These are phyloP conservation scores for Fraxinus americana DNA, from an alignment of 257 asterid species.

Conservation along the genomic window DNA sequence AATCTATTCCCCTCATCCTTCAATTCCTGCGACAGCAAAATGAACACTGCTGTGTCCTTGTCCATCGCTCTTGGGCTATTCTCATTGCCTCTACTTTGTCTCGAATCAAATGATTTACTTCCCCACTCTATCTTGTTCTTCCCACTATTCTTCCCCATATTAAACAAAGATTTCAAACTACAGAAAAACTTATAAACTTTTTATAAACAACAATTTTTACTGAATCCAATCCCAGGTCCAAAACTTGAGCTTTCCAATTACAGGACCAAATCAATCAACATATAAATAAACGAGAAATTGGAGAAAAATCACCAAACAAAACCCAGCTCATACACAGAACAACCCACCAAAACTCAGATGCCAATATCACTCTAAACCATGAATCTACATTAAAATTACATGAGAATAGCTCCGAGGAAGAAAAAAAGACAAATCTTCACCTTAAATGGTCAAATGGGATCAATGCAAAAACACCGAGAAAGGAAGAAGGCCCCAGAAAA, in stretches of 20 bases:
- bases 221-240: conserved; percentile 15
- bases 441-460: background rate
- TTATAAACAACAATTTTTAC: conserved; percentile 19
- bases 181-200: conserved; percentile 16
- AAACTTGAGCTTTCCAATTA: conserved; percentile 21
- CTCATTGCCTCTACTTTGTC: conserved; percentile 32
- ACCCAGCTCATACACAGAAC: too few relatives aligned
- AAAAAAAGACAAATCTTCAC: too few relatives aligned
- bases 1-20: conserved; percentile 72
- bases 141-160: conserved; percentile 64
- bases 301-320: conserved; percentile 10
- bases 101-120: conserved; percentile 47
- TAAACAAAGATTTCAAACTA: conserved; percentile 32
- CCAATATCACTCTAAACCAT: conserved; percentile 6
- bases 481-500: conserved; percentile 6
- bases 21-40: conserved; percentile 64
- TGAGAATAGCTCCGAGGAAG: too few relatives aligned
- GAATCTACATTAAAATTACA: conserved; percentile 6
- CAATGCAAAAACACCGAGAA: conserved; percentile 14
- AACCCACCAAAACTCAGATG: conserved; percentile 21
- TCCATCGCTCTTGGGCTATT: conserved; percentile 49
- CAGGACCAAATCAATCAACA: conserved; percentile 18
- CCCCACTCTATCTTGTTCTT: conserved; percentile 43
- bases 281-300: background rate
- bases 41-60: conserved; percentile 63